Base-by-base conservation (phyloP, 768 basidiomycete species). In the Fomitopsis pulvina region DNA sequence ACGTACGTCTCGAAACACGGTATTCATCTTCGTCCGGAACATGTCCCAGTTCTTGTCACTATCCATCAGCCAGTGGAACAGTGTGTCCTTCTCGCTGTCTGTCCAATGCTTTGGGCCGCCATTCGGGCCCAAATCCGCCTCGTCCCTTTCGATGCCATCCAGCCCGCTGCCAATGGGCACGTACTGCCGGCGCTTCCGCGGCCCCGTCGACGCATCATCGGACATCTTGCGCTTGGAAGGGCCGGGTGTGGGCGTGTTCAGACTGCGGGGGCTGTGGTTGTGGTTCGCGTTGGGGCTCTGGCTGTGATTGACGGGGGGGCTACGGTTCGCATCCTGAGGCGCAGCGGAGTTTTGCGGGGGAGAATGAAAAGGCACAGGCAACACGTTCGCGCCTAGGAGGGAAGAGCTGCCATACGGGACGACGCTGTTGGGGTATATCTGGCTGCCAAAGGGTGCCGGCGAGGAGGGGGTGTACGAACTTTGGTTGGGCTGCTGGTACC, bases 61-160 rank as follows among this genome's bases (percentile, higher is more conserved):
- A 16, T 74, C 74, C 80, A 90, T 85, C 41, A 90, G 77, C 86
- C 87, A 90, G 39, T 68, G 77, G 64, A 90, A 90, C 41, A 90
- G 70, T 53, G 77, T 80, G 12, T 84, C 75, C 67, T 89, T 90
- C 61, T 90, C 87, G 8, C 87, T 85, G 62, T 88, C 87, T 0
- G 85, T 85, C 87, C 87, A 90, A 57, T 90, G 87, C 57, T 88
- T 88, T 1, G 87, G 83, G 22, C 87, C 87, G n/a, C 62, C 59
- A 37, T 58, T 55, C 16, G 57, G 54, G 14, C 54, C 57, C 28
- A 58, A 39, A 20, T 58, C 54, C 40, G 38, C n/a, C 6, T 58
- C 52, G 27, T 50, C 51, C 32, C 26, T 25, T 7, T 57, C 57
- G 18, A 40, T 49, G 6, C 42, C 50, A 20, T 50, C 55, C 5